phyloP scores from a whole-genome alignment of 1,139 yeast species.

The Meyerozyma sp. region DNA sequence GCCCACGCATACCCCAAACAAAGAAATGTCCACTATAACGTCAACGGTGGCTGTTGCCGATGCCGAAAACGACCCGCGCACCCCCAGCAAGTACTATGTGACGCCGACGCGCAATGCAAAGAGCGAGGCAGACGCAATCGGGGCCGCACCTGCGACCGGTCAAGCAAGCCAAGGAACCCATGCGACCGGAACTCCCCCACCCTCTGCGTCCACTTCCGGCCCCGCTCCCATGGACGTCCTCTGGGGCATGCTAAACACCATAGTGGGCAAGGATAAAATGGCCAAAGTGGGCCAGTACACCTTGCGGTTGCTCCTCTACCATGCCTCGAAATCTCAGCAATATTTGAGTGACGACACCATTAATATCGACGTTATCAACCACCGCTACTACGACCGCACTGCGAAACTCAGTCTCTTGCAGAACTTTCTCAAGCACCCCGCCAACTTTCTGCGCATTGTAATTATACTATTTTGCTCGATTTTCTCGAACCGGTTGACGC shows the following conservation, averaged over 20 bases:
- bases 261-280: slow-evolving; percentile 66
- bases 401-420: slow-evolving; percentile 30
- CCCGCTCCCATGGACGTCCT: slow-evolving; percentile 36
- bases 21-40: not conserved
- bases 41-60: not conserved
- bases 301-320: slow-evolving; percentile 47
- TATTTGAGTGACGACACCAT: slow-evolving; percentile 29
- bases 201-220: not conserved
- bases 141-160: too few species aligned
- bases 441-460: slow-evolving; percentile 32
- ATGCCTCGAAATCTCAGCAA: slow-evolving; percentile 37
- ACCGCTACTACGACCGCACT: slow-evolving; percentile 28
- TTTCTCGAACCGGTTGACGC: slow-evolving; percentile 35
- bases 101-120: not conserved
- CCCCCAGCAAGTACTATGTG: not conserved
- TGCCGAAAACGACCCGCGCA: not conserved
- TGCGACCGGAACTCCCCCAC: too few species aligned
- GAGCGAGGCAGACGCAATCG: too few species aligned
- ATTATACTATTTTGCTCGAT: slow-evolving; percentile 25
- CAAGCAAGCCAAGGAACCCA: too few species aligned
- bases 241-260: slow-evolving; percentile 45
- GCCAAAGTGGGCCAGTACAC: slow-evolving; percentile 62
- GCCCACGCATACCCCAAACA: not conserved
- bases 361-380: slow-evolving; percentile 25
- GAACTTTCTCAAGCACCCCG: slow-evolving; percentile 39